A percentile compares a stretch with the other conserved stretches of the same genome.
phyloP scores from a whole-genome alignment of 148 eudicot genomes.

The Vaccinium darrowii region DNA sequence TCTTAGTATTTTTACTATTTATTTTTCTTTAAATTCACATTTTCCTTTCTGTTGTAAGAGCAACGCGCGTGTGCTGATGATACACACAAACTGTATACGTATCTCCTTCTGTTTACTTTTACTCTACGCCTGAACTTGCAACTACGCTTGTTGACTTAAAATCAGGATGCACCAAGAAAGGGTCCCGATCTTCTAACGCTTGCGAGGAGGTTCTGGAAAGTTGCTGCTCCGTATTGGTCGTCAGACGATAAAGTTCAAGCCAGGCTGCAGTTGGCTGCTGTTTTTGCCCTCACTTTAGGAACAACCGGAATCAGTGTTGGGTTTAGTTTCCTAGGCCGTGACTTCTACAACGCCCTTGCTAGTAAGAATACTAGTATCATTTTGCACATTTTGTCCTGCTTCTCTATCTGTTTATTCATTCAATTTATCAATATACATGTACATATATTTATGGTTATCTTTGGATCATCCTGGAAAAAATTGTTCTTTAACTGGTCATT shows the following conservation, averaged over 20 bases:
- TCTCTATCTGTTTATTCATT: not conserved
- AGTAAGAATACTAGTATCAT: slow-evolving; percentile 36
- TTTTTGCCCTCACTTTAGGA: slow-evolving; percentile 83
- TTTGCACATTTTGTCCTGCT: not conserved
- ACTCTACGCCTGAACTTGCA: slow-evolving; percentile 1
- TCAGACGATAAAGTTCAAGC: slow-evolving; percentile 84
- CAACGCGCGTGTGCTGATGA: not conserved
- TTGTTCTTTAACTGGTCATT: slow-evolving; percentile 5
- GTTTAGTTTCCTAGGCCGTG: slow-evolving; percentile 92
- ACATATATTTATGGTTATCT: not conserved
- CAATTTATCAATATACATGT: not conserved
- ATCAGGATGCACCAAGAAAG: slow-evolving; percentile 40
- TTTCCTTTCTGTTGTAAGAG: not conserved
- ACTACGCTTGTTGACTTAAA: not conserved
- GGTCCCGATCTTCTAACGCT: slow-evolving; percentile 58
- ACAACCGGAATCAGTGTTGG: slow-evolving; percentile 95
- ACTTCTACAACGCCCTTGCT: slow-evolving; percentile 92
- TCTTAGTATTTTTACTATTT: not conserved
- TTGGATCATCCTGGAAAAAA: not conserved
- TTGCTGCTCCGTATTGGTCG: slow-evolving; percentile 93
- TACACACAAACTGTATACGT: not conserved
- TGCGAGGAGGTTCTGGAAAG: slow-evolving; percentile 77
- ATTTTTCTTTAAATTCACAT: not conserved
- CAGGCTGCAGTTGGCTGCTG: slow-evolving; percentile 74
- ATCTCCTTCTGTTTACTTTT: not conserved